Conservation (phyloP, 108 stramenopile genomes). For the Fistulifera solaris region DNA sequence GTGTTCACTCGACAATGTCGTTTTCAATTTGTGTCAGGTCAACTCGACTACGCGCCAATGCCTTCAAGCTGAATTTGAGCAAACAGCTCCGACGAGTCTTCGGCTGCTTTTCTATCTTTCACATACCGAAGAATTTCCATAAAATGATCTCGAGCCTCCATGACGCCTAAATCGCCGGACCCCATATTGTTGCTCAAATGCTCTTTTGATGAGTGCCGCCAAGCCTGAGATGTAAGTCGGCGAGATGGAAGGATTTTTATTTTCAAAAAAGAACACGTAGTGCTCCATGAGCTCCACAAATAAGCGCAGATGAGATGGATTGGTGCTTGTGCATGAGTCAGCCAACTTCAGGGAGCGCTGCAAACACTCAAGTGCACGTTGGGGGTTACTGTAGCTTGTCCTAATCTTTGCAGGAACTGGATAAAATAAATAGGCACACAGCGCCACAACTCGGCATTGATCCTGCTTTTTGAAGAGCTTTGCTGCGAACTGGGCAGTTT, state of each 20-base stretch:
- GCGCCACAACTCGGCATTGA: conserved; percentile 88
- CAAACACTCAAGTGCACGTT: conserved; percentile 91
- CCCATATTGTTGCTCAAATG: conserved; percentile 47
- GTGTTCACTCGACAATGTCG: no score
- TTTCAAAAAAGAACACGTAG: conserved; percentile 93
- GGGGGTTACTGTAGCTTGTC: conserved; percentile 55
- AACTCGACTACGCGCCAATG: no score
- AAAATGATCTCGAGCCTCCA: conserved; percentile 56
- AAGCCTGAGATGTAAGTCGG: conserved; percentile 80
- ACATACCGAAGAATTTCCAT: conserved; percentile 37
- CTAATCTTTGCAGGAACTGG: conserved; percentile 5
- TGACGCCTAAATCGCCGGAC: conserved; percentile 24
- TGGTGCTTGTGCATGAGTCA: conserved; percentile 73
- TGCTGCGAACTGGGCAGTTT: conserved; percentile 89
- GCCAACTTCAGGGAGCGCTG: conserved; percentile 85
- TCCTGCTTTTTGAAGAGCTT: conserved; percentile 92
- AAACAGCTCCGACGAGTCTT: conserved; percentile 51
- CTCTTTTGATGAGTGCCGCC: conserved; percentile 89
- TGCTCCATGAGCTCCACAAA: conserved; percentile 95
- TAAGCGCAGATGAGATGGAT: conserved; percentile 64
- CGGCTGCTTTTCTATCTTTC: conserved; percentile 45
- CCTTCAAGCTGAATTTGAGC: conserved; percentile 32
- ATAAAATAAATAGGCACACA: conserved; percentile 90
- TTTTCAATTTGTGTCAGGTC: no score
- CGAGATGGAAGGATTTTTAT: conserved; percentile 75